Base-by-base conservation (phyloP, 768 basidiomycete species). In the Xanthoconium purpureum region DNA sequence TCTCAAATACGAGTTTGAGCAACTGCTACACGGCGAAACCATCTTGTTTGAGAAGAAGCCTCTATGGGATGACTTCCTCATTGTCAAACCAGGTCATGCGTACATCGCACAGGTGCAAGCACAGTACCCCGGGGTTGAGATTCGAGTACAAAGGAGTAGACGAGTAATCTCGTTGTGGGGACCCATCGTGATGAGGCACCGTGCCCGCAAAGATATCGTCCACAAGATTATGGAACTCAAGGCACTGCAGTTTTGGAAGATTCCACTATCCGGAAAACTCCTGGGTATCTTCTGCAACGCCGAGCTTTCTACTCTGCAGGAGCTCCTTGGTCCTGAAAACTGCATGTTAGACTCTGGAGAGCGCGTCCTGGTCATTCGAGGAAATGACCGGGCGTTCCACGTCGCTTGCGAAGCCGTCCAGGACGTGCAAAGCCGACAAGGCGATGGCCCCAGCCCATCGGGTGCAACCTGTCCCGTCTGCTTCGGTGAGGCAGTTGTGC, bases 1-100 rank as follows among this genome's bases (percentile, higher is more conserved):
- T 39, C 75, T 88, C 50, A 90, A 89, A 62, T 66, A 73, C 3
- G 77, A 84, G 58, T 76, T 89, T 20, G 87, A 89, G 63, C 75
- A 75, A n/a, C 72, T 86, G 12, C 64, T 87, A 0, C 79, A 77
- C 3, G 89, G 89, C 1, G 85, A 91, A 59, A 71, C 78, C 3
- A 66, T 89, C 35, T 75, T 70, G 29, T 62, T 79, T 17, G 77
- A 82, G 44, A 81, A 78, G 30, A 78, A 79, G 39, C 71, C 76
- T 2, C 71, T 80, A 9, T 92, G 89, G 89, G 85, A 91, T 56
- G 72, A 76, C 5, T 90, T 82, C 68, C 85, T 92, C 57, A 64
- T 65, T 20, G 59, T 74, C 5, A 55, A 61, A 0, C 69, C 69
- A 7, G 87, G 87, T 0, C 39, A 46, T 0, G 20, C 14, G 0